Evolutionary conservation across 352 stramenopile genomes (phyloP).

Genomic region (Phytophthora syringae): DNA sequence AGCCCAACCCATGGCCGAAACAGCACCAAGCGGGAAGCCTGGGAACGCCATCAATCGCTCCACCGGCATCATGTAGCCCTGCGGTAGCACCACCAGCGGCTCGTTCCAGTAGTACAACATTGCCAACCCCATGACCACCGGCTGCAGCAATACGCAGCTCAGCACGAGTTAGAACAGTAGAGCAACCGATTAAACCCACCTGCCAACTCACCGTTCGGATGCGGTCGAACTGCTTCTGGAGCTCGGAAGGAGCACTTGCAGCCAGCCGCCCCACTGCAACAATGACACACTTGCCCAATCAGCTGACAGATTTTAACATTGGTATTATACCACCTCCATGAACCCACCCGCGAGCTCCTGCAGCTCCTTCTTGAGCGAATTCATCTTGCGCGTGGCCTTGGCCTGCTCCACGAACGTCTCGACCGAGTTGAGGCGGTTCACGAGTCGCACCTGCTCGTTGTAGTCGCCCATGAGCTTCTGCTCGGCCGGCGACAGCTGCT

Average conservation of each 20-base stretch:
- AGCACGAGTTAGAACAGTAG: neutral
- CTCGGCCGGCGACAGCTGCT: slow-evolving; percentile 63
- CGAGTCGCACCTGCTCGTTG: slow-evolving; percentile 80
- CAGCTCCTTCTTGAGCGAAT: slow-evolving; percentile 85
- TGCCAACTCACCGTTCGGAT: slow-evolving; percentile 64
- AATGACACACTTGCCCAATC: slow-evolving; percentile 6
- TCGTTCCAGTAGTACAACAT: slow-evolving; percentile 82
- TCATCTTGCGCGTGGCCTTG: slow-evolving; percentile 88
- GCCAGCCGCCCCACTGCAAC: slow-evolving; percentile 70
- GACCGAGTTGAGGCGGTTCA: slow-evolving; percentile 87
- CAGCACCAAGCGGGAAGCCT: slow-evolving; percentile 72
- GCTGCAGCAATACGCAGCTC: slow-evolving; percentile 48
- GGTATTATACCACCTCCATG: neutral
- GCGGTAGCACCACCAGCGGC: slow-evolving; percentile 71
- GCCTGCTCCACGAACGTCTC: slow-evolving; percentile 90
- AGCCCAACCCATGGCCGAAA: slow-evolving; percentile 82
- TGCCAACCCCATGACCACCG: slow-evolving; percentile 56
- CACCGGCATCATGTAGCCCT: slow-evolving; percentile 79
- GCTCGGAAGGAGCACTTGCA: slow-evolving; percentile 62
- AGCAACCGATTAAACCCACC: too few species aligned
- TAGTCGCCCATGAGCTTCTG: slow-evolving; percentile 66
- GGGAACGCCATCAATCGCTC: slow-evolving; percentile 81
- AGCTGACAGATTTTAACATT: neutral
- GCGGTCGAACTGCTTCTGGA: slow-evolving; percentile 81
- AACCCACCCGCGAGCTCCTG: slow-evolving; percentile 75